Conservation (phyloP, 768 basidiomycete species). For the Coprinopsis sp. region DNA sequence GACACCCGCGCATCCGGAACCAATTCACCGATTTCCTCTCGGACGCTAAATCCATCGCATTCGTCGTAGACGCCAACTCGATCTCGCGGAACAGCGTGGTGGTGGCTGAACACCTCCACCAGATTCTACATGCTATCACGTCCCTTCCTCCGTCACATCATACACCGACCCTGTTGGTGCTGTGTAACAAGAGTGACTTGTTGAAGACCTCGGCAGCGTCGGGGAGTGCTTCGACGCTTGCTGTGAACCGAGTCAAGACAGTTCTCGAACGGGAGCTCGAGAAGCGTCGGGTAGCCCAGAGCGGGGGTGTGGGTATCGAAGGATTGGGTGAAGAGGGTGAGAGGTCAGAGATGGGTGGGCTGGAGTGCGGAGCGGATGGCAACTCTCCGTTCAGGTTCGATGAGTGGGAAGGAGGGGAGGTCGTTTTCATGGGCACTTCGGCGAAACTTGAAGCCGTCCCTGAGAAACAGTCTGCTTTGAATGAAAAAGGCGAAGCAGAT, state of each 20-base stretch:
- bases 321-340: constrained; percentile 69
- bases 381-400: constrained; percentile 63
- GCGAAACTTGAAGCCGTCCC: constrained; percentile 26
- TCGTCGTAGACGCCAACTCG: constrained; percentile 77
- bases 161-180: constrained; percentile 56
- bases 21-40: constrained; percentile 65
- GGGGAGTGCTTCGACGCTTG: constrained; percentile 39
- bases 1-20: constrained; percentile 76
- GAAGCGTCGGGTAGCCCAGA: constrained; percentile 63
- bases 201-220: constrained; percentile 46
- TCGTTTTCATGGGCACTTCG: constrained; percentile 61
- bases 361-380: constrained; percentile 59
- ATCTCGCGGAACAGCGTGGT: constrained; percentile 69
- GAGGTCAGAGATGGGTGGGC: constrained; percentile 61
- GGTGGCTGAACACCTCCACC: constrained; percentile 79
- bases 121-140: constrained; percentile 61
- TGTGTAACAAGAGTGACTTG: constrained; percentile 76
- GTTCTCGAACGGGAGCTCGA: constrained; percentile 84
- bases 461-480: constrained; percentile 19
- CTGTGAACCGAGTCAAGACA: constrained; percentile 64
- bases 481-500: constrained; percentile 33
- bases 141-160: constrained; percentile 68
- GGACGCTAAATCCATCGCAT: constrained; percentile 62
- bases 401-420: constrained; percentile 84
- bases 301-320: constrained; percentile 65